phyloP scores from a whole-genome alignment of 2,329 filamentous ascomycete genomes.

The Orbilia ellipsospora region DNA sequence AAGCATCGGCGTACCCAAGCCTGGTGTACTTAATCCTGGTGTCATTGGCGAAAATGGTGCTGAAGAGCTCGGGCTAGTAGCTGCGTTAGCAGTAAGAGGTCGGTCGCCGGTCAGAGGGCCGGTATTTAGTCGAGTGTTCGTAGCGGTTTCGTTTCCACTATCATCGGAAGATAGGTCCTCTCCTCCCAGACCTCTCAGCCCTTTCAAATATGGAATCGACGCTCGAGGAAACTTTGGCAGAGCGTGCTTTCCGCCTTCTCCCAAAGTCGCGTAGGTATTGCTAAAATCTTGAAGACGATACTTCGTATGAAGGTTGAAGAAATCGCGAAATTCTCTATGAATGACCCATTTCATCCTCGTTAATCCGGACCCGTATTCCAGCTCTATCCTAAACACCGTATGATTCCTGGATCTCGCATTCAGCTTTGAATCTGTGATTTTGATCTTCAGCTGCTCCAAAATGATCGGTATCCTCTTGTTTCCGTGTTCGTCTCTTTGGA shows the following conservation, averaged over 20 bases:
- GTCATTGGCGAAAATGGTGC: conserved; percentile 1
- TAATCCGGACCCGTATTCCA: conserved; percentile 95
- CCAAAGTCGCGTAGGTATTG: conserved; percentile 75
- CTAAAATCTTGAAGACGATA: conserved; percentile 89
- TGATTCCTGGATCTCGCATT: conserved; percentile 71
- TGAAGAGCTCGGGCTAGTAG: conserved; percentile 14
- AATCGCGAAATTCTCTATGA: conserved; percentile 85
- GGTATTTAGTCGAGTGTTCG: conserved; percentile 48
- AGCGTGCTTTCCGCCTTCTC: conserved; percentile 76
- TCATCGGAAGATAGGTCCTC: conserved; percentile 71
- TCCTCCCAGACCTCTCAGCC: conserved; percentile 80
- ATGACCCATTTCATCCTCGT: conserved; percentile 98
- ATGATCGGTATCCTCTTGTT: conserved; percentile 95
- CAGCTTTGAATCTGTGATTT: conserved; percentile 77
- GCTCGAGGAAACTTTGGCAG: conserved; percentile 90
- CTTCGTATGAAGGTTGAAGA: conserved; percentile 89
- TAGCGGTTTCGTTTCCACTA: conserved; percentile 56
- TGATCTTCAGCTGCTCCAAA: conserved; percentile 91
- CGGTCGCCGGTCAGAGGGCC: conserved; percentile 20
- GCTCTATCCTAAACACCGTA: conserved; percentile 86
- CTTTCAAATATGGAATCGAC: conserved; percentile 88
- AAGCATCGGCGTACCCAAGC: conserved; percentile 3
- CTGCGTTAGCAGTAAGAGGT: conserved; percentile 40
- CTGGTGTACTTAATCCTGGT: conserved; percentile 10
- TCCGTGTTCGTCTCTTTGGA: conserved; percentile 94